Evolutionary conservation across 257 asterid genomes (phyloP).

Genomic region (Gentiana straminea): DNA sequence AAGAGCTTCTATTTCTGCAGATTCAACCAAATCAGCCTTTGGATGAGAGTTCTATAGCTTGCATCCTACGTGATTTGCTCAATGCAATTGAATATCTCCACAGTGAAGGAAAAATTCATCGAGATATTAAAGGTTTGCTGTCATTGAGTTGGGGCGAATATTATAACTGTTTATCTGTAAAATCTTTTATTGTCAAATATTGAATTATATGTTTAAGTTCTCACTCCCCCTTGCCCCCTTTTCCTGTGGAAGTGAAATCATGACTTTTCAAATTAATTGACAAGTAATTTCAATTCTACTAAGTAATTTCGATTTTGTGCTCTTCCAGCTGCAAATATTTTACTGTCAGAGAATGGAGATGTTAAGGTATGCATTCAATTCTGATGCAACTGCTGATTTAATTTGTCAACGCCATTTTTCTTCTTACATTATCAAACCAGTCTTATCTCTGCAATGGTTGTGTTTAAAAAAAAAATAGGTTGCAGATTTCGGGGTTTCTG

Average conservation of each 20-base stretch:
- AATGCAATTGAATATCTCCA: constrained; percentile 96
- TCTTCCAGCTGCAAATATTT: constrained; percentile 95
- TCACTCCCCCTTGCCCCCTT: neutral
- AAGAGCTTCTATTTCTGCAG: constrained; percentile 35
- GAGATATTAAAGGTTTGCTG: constrained; percentile 87
- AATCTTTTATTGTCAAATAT: neutral
- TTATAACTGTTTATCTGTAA: neutral
- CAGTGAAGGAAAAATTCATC: constrained; percentile 94
- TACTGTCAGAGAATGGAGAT: constrained; percentile 93
- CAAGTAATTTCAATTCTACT: neutral
- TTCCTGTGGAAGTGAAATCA: neutral
- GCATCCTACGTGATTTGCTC: constrained; percentile 89
- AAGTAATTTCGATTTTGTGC: neutral
- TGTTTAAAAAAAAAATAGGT: constrained; percentile 34
- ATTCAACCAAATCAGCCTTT: constrained; percentile 94
- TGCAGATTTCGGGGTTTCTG: constrained; percentile 99
- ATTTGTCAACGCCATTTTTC: neutral
- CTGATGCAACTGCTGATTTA: neutral
- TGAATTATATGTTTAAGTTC: too few species aligned
- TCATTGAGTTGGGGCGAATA: neutral
- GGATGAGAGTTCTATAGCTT: constrained; percentile 94
- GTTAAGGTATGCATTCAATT: constrained; percentile 57
- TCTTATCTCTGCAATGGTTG: neutral
- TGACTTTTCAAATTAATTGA: neutral
- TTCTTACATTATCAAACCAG: neutral